Conservation (phyloP, 352 stramenopile species). For the Hyaloperonospora brassicae region DNA sequence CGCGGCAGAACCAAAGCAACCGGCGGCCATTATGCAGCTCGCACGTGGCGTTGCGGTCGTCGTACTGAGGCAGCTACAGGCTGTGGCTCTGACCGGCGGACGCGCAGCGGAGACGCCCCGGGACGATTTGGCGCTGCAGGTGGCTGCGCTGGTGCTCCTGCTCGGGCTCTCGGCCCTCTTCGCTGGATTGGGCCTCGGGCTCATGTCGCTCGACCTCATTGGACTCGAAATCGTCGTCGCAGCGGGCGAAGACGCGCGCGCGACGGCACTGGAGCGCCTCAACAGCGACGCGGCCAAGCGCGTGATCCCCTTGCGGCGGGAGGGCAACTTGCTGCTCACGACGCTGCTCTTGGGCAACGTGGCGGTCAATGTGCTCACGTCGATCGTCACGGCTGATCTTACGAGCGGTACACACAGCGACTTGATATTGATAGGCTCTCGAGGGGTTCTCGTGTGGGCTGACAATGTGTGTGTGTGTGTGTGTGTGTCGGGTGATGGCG, state of each 20-base stretch:
- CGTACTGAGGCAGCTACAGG: constrained; percentile 4
- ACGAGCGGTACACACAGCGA: constrained; percentile 34
- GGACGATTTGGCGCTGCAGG: constrained; percentile 33
- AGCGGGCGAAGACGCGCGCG: constrained; percentile 77
- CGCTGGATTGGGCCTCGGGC: constrained; percentile 90
- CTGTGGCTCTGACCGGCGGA: constrained; percentile 4
- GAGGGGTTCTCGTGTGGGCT: no score
- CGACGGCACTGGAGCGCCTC: constrained; percentile 53
- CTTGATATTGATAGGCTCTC: no score
- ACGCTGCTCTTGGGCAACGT: constrained; percentile 98
- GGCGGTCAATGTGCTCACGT: constrained; percentile 93
- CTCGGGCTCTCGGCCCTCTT: constrained; percentile 88
- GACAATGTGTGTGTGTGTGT: no score
- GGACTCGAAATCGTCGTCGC: constrained; percentile 95
- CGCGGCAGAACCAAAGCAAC: no score
- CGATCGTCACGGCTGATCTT: constrained; percentile 94
- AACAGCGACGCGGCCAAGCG: constrained; percentile 54
- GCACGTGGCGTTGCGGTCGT: constrained; percentile 4
- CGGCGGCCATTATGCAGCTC: constrained; percentile 1
- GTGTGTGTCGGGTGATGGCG: not conserved
- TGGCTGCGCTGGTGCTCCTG: constrained; percentile 45
- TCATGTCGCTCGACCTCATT: constrained; percentile 96
- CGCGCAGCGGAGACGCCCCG: constrained; percentile 6
- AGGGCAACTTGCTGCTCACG: constrained; percentile 96
- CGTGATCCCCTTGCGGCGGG: constrained; percentile 86